Base-by-base conservation (phyloP, 1,284 basidiomycete genomes). In the Naganishia sp. region DNA sequence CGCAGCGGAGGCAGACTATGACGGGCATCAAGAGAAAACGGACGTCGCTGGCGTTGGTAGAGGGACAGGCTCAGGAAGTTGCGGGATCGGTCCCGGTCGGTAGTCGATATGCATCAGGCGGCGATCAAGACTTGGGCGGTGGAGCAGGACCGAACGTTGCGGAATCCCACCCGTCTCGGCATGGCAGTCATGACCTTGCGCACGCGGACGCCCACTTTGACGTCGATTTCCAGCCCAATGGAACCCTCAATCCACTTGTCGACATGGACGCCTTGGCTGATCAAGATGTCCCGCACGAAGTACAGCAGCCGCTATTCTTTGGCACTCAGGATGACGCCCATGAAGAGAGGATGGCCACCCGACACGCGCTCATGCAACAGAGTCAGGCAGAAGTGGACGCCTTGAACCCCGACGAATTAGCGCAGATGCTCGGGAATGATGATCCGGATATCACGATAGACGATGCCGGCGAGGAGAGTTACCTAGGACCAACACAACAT, bases 321-420 rank as follows among this genome's bases (percentile, higher is more conserved):
- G 61, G 65, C 13, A 54, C 53, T 15, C 61, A 66, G 31, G 66
- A 67, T n/a, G 42, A 54, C 17, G 50, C 39, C 6, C 47, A 51
- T 41, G 58, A 61, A 18, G 47, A n/a, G 1, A 39, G 39, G 28
- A 45, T 41, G 13, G 32, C 51, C 6, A n/a, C 51, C 28, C 47
- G 60, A 41, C 53, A 67, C 25, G 61, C 60, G 11, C 39, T 63
- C 46, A 35, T 51, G 39, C 61, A 45, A n/a, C 63, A 61, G 25
- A 61, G 63, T 31, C 58, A 65, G 39, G 54, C 58, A n/a, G 57
- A 66, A 35, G 50, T 66, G n/a, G 65, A 66, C 28, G 35, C 61
- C 17, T 63, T 66, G 61, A 35, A 50, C 31, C 41, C 49, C 11
- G 55, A 63, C 6, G 68, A 52, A 32, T 47, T 69, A 25, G 41